phyloP scores from a whole-genome alignment of 2,329 filamentous ascomycete species.

The Colletotrichum tanaceti region DNA sequence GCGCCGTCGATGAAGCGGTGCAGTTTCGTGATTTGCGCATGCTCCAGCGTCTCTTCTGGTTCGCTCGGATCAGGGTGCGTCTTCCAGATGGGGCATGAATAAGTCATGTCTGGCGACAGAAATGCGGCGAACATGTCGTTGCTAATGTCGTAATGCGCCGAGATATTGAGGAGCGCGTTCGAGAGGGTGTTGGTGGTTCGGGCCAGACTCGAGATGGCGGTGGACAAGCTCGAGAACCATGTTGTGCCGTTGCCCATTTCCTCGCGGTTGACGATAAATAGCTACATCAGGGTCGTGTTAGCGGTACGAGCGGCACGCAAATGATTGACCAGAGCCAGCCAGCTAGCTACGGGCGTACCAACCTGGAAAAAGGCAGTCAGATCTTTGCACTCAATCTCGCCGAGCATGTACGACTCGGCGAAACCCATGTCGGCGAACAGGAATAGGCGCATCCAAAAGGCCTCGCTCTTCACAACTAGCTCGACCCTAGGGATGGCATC shows the following conservation, averaged over 20 bases:
- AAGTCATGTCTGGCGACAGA: conserved; percentile 80
- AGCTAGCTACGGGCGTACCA: conserved; percentile 40
- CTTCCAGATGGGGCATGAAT: conserved; percentile 77
- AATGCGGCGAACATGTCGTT: conserved; percentile 83
- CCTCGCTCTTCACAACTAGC: conserved; percentile 71
- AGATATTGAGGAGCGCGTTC: conserved; percentile 73
- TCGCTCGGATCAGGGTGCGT: conserved; percentile 53
- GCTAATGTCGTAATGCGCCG: conserved; percentile 80
- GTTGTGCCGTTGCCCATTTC: conserved; percentile 73
- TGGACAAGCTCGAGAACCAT: conserved; percentile 68
- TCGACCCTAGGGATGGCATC: conserved; percentile 59
- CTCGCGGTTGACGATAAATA: conserved; percentile 77
- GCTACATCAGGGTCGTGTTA: conserved; percentile 54
- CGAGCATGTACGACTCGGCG: conserved; percentile 78
- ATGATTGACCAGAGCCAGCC: conserved; percentile 2
- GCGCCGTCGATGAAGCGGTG: conserved; percentile 73
- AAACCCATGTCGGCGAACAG: conserved; percentile 82
- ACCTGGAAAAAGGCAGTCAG: conserved; percentile 76
- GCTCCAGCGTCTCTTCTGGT: conserved; percentile 68
- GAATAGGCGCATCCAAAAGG: conserved; percentile 77
- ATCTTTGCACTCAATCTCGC: conserved; percentile 74
- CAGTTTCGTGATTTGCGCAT: conserved; percentile 76
- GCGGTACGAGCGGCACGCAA: neutral
- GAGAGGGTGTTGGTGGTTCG: conserved; percentile 67
- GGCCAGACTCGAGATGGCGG: conserved; percentile 68